A percentile compares a stretch with the other conserved stretches of the same genome.
Conservation (phyloP, 306 rosid genomes). For the Quercus berberidifolia region DNA sequence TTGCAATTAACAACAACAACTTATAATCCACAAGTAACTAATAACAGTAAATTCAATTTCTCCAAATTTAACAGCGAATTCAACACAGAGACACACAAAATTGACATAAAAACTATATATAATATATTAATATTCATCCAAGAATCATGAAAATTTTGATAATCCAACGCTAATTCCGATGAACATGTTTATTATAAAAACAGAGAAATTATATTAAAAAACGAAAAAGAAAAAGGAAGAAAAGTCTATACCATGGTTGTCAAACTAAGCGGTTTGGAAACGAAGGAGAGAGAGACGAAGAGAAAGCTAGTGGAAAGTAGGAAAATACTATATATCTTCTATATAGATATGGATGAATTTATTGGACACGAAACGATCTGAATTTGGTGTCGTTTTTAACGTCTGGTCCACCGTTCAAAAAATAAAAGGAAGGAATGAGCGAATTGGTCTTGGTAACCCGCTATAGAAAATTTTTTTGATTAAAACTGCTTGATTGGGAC, state of each 20-base stretch:
- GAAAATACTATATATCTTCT: not conserved
- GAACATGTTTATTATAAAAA: not conserved
- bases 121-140: not conserved
- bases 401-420: not conserved
- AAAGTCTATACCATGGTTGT: not conserved
- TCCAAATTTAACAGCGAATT: not conserved
- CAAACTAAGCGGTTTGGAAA: not conserved
- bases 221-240: not conserved
- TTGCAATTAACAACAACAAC: not conserved
- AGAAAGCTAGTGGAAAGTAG: not conserved
- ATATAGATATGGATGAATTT: not conserved
- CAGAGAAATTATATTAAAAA: not conserved
- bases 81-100: not conserved
- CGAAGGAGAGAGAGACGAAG: not conserved
- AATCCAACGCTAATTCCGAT: not conserved
- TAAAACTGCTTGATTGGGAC: not conserved
- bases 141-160: not conserved
- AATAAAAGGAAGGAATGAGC: too few relatives aligned
- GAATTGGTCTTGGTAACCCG: not conserved
- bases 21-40: not conserved
- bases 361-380: conserved; percentile 18
- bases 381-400: conserved; percentile 25
- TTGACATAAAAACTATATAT: not conserved
- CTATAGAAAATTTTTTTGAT: not conserved
- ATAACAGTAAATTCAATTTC: not conserved